phyloP scores from a whole-genome alignment of 208 protist genomes.

The Trypanosoma cruzi region DNA sequence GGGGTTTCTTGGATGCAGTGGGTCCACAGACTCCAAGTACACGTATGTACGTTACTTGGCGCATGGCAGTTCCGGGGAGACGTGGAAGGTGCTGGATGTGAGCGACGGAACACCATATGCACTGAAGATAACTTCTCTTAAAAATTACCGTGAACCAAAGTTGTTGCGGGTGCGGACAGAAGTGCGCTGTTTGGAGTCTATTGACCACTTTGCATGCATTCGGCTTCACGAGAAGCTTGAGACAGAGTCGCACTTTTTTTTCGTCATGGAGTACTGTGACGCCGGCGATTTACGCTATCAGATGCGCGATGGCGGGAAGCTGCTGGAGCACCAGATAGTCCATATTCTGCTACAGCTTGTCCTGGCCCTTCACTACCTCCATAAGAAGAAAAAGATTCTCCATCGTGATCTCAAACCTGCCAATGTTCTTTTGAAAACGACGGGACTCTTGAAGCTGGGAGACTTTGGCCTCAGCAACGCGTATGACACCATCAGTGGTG shows the following conservation, averaged over 20 bases:
- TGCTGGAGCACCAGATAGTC: slow-evolving; percentile 36
- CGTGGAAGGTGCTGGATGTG: slow-evolving; percentile 30
- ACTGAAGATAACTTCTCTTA: slow-evolving; percentile 32
- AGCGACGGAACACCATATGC: slow-evolving; percentile 21
- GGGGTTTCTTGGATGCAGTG: slow-evolving; percentile 11
- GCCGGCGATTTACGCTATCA: slow-evolving; percentile 45
- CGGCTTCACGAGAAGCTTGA: slow-evolving; percentile 32
- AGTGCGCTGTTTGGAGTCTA: slow-evolving; percentile 33
- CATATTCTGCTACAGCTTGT: slow-evolving; percentile 58
- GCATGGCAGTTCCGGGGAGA: slow-evolving; percentile 30
- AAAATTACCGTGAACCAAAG: background rate
- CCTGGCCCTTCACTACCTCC: slow-evolving; percentile 57
- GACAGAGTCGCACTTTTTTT: slow-evolving; percentile 29
- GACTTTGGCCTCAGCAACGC: slow-evolving; percentile 62
- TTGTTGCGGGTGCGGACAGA: slow-evolving; percentile 35
- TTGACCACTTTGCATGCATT: slow-evolving; percentile 52
- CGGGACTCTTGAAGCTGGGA: slow-evolving; percentile 62
- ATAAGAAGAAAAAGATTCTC: slow-evolving; percentile 51
- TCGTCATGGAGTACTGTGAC: slow-evolving; percentile 65
- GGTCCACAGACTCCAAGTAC: slow-evolving; percentile 23
- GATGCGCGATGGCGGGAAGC: slow-evolving; percentile 15
- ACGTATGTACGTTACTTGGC: slow-evolving; percentile 34
- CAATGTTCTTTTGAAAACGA: slow-evolving; percentile 59
- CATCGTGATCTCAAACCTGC: slow-evolving; percentile 73
- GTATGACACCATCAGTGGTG: slow-evolving; percentile 48